These are phyloP conservation scores for Nephelium lappaceum DNA, from an alignment of 345 rosid species.

Conservation along the genomic window DNA sequence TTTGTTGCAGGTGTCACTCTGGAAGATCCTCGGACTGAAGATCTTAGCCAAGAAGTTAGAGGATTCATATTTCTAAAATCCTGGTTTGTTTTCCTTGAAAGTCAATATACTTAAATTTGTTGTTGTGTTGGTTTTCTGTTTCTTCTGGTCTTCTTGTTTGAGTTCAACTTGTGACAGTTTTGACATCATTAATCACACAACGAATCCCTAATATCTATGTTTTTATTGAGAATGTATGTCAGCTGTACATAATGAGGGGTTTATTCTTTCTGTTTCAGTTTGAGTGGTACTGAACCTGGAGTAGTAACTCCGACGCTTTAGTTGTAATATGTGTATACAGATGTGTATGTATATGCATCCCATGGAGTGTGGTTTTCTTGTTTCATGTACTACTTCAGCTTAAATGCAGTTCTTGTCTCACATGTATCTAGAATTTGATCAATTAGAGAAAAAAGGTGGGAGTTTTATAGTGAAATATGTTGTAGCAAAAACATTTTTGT, in stretches of 20 bases:
- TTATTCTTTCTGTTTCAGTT: not conserved
- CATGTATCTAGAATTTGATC: not conserved
- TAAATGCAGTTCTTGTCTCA: not conserved
- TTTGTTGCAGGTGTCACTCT: slow-evolving; percentile 83
- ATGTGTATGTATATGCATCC: not conserved
- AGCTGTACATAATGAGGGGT: not conserved
- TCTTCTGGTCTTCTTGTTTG: not conserved
- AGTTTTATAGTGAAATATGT: not conserved
- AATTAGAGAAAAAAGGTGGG: not conserved
- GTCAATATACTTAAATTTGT: not conserved
- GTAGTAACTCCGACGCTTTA: not conserved
- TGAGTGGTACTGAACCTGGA: not conserved
- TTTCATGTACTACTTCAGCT: not conserved
- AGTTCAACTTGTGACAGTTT: slow-evolving; percentile 8
- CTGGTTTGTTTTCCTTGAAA: slow-evolving; percentile 57
- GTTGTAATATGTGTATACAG: not conserved
- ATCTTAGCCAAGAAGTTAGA: slow-evolving; percentile 98
- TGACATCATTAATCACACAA: not conserved
- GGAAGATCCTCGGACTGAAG: slow-evolving; percentile 98
- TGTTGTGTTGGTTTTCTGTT: not conserved
- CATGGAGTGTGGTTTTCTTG: no score
- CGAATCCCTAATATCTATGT: not conserved
- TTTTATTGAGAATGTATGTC: not conserved
- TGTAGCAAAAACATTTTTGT: not conserved
- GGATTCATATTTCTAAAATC: slow-evolving; percentile 98